Evolutionary conservation across 768 basidiomycete species (phyloP), one percentile per base, ranked within the genome.

Genomic region (Suillus hirtellus): DNA sequence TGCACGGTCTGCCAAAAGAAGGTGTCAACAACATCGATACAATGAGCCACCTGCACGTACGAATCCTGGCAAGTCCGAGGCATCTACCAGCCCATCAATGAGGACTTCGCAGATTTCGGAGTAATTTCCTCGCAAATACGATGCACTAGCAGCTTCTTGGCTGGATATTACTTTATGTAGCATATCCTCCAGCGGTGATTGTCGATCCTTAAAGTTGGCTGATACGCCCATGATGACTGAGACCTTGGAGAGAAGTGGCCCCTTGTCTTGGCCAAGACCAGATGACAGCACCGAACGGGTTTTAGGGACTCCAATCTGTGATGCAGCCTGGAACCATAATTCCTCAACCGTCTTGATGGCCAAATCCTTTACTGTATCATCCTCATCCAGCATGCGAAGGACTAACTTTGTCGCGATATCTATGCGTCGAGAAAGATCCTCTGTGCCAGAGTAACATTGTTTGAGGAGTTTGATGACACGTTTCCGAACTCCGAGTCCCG

Each of bases 391-490:
- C 81, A 95, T 90, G 15, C 96, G 86, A 40, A 89, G 78, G 3
- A 97, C 88, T 24, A 99, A 83, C 62, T 88, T 86, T 1, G 85
- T 87, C 65, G 90, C 87, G 56, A 98, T 95, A 69, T 98, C 94
- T 46, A 89, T 83, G 37, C 85, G 85, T 40, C 87, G 84, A 15
- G 73, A 70, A 42, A 81, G 78, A 59, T 89, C 86, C 17, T 85
- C 80, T 2, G 88, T 86, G 21, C 88, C 84, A 2, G 75, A 69
- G 70, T 96, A 96, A 67, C 95, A 91, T 0, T 87, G 83, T 73
- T 90, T 93, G 44, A 99, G 82, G 1, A 99, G 80, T 77, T 96
- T 99, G 80, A 99, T 93, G 60, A 99, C 96, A 3, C 96, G 88
- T 73, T 98, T 98, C 37, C 97, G 84, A 4, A 99, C 97, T 38